Percentiles rank a stretch among this genome's conserved stretches.
Evolutionary conservation across 2,329 filamentous ascomycete genomes (phyloP).

Genomic region (Aaosphaeria pasadenensis): DNA sequence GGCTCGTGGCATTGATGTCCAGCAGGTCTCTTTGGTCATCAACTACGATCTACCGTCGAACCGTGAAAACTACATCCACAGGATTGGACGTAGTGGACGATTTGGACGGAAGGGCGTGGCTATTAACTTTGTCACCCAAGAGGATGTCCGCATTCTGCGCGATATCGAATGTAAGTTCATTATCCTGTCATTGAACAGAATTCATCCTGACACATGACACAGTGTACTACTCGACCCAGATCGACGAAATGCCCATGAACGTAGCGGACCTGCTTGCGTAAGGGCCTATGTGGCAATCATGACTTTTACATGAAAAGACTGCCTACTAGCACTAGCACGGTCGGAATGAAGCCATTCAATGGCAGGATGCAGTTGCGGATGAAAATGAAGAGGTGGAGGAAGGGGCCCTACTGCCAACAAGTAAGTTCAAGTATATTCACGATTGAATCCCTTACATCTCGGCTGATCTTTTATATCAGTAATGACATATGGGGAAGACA

Average conservation of each 20-base stretch:
- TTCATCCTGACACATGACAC: not conserved
- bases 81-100: constrained; percentile 90
- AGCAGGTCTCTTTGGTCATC: constrained; percentile 97
- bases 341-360: constrained; percentile 3
- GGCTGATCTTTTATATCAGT: no score
- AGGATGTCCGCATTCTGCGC: constrained; percentile 93
- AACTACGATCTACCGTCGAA: constrained; percentile 98
- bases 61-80: constrained; percentile 99
- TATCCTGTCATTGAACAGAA: not conserved
- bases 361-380: not conserved
- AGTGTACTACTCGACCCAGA: constrained; percentile 96
- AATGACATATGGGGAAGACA: no score
- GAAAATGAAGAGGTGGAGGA: constrained; percentile 24
- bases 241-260: constrained; percentile 99
- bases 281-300: not conserved
- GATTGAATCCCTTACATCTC: no score
- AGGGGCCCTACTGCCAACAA: constrained; percentile 30
- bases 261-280: constrained; percentile 42
- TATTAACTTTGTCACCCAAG: constrained; percentile 98
- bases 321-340: no score
- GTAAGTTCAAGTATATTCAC: constrained; percentile 14
- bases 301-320: constrained; percentile 3
- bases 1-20: constrained; percentile 97
- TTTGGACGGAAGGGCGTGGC: constrained; percentile 98
- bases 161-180: constrained; percentile 80